Conservation (phyloP, 1,139 yeast genomes). For the Geotrichum fermentans region DNA sequence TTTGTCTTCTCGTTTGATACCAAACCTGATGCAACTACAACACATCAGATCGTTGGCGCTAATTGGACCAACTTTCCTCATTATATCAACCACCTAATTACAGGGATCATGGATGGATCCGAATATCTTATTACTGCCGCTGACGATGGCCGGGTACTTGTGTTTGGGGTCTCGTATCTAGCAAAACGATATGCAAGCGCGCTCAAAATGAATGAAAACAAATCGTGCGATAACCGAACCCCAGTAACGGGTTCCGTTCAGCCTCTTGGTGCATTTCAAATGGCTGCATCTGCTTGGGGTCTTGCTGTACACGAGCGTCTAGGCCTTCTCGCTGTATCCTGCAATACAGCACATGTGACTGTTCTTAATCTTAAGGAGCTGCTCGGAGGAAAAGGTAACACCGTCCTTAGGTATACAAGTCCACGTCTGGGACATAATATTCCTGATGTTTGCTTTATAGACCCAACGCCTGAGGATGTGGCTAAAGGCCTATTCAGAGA, state of each 20-base stretch:
- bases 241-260: neutral
- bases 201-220: neutral
- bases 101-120: constrained; percentile 22
- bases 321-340: constrained; percentile 50
- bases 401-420: constrained; percentile 26
- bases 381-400: neutral
- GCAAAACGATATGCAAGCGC: neutral
- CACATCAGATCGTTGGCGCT: constrained; percentile 26
- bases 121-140: constrained; percentile 44
- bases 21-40: constrained; percentile 24
- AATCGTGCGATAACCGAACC: constrained; percentile 1
- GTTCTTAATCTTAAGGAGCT: constrained; percentile 37
- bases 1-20: constrained; percentile 23
- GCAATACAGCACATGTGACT: constrained; percentile 50
- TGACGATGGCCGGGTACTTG: constrained; percentile 54
- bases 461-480: constrained; percentile 24
- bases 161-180: constrained; percentile 42
- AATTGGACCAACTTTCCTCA: constrained; percentile 44
- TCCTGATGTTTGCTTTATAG: constrained; percentile 50
- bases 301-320: constrained; percentile 43
- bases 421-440: constrained; percentile 53
- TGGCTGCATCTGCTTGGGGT: constrained; percentile 58
- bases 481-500: constrained; percentile 9
- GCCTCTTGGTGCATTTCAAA: constrained; percentile 8
- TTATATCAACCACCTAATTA: constrained; percentile 48